These are phyloP conservation scores for Chlamydomonas reinhardtii DNA, from an alignment of 163 green algal species.

Conservation along the genomic window DNA sequence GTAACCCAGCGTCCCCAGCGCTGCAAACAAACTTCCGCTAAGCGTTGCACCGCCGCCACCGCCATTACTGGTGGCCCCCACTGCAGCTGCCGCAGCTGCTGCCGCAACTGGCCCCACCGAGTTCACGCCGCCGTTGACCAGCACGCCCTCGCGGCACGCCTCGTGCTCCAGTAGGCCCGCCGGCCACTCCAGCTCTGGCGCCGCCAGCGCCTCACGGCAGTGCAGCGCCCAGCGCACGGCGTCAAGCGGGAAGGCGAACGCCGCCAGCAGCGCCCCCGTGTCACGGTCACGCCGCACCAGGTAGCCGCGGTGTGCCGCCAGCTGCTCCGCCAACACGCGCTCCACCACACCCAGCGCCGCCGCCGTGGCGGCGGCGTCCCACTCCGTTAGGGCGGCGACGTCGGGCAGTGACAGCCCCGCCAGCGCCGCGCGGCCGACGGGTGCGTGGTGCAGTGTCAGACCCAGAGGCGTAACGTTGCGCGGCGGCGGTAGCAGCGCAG, in stretches of 20 bases:
- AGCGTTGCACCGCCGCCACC: not conserved
- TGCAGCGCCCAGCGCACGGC: constrained; percentile 30
- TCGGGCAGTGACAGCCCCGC: constrained; percentile 2
- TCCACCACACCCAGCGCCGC: not conserved
- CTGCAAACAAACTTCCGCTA: too few relatives aligned
- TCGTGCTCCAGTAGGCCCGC: not conserved
- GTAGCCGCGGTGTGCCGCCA: constrained; percentile 25
- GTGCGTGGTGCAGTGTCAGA: constrained; percentile 1
- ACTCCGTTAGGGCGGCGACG: not conserved
- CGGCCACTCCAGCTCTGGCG: not conserved
- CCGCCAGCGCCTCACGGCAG: constrained; percentile 8
- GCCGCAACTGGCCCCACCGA: not conserved
- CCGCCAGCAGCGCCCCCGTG: not conserved
- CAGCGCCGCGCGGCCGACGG: constrained; percentile 5
- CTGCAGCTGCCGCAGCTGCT: not conserved
- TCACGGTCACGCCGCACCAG: constrained; percentile 4
- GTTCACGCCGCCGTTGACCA: not conserved
- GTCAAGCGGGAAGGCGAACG: constrained; percentile 36
- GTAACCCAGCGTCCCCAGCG: too few relatives aligned
- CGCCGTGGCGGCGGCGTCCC: not conserved
- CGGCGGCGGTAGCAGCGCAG: constrained; percentile 25
- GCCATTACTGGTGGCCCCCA: not conserved
- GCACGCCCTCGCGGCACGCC: constrained; percentile 2
- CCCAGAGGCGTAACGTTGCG: constrained; percentile 6
- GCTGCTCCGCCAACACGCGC: constrained; percentile 4